These are phyloP conservation scores for Apiotrichum laibachii DNA, from an alignment of 1,284 basidiomycete species.

Conservation along the genomic window DNA sequence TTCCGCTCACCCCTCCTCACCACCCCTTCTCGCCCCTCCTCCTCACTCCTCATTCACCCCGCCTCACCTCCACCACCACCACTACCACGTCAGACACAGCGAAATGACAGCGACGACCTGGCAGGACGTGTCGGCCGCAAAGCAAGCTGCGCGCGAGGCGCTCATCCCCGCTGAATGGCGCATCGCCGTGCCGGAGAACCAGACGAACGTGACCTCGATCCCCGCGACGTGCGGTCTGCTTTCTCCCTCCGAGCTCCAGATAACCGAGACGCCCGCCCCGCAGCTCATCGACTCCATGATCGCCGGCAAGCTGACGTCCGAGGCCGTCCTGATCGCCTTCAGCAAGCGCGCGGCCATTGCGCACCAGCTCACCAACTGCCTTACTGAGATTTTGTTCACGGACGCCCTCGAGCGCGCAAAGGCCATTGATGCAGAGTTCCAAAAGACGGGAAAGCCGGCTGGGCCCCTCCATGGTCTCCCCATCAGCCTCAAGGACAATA, in stretches of 20 bases:
- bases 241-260: constrained; percentile 60
- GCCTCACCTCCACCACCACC: too few species aligned
- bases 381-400: constrained; percentile 51
- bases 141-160: constrained; percentile 55
- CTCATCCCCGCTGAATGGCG: constrained; percentile 62
- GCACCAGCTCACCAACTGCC: constrained; percentile 62
- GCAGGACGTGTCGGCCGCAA: constrained; percentile 56
- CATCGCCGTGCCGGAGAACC: constrained; percentile 2
- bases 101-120: constrained; percentile 42
- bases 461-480: constrained; percentile 55
- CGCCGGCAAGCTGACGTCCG: constrained; percentile 20
- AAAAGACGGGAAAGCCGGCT: constrained; percentile 40
- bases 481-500: constrained; percentile 40
- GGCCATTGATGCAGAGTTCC: constrained; percentile 48
- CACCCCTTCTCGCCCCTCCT: too few species aligned
- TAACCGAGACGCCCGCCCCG: constrained; percentile 57
- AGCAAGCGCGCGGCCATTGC: constrained; percentile 74
- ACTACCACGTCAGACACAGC: too few species aligned
- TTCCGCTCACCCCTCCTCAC: too few species aligned
- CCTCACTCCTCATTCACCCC: too few species aligned
- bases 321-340: constrained; percentile 55
- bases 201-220: constrained; percentile 57
- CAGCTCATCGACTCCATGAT: constrained; percentile 30
- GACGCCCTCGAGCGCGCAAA: constrained; percentile 44
- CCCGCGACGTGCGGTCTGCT: constrained; percentile 64